These are phyloP conservation scores for Fusarium cicatricum DNA, from an alignment of 2,329 filamentous ascomycete species.

Conservation along the genomic window DNA sequence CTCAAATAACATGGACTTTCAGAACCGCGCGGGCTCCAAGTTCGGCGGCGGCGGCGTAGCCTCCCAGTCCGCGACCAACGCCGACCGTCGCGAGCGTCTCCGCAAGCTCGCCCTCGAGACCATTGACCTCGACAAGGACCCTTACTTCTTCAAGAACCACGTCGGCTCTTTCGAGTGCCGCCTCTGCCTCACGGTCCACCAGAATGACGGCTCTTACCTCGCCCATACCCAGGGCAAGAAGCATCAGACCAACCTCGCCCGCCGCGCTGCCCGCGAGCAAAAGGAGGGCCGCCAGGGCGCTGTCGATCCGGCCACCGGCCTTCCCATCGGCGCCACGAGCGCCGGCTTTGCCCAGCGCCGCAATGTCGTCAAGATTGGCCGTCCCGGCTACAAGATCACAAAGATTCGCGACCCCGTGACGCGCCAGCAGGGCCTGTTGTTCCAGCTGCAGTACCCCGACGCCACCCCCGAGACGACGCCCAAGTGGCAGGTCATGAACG, in stretches of 20 bases:
- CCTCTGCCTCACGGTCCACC: constrained; percentile 95
- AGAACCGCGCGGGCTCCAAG: constrained; percentile 96
- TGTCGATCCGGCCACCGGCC: constrained; percentile 71
- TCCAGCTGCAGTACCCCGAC: constrained; percentile 95
- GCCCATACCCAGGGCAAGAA: constrained; percentile 98
- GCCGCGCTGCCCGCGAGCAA: constrained; percentile 93
- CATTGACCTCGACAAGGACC: constrained; percentile 99
- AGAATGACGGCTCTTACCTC: constrained; percentile 98
- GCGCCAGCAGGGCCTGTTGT: constrained; percentile 88
- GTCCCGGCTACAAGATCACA: constrained; percentile 97
- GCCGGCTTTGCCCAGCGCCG: constrained; percentile 76
- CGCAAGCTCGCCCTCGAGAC: constrained; percentile 98
- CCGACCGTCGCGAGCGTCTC: constrained; percentile 94
- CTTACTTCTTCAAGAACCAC: constrained; percentile 99
- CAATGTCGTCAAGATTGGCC: constrained; percentile 92
- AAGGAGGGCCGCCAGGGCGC: constrained; percentile 78
- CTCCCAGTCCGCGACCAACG: constrained; percentile 91
- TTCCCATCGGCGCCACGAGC: constrained; percentile 75
- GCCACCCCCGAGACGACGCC: constrained; percentile 79
- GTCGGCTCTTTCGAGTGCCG: constrained; percentile 98
- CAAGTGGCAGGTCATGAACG: constrained; percentile 95
- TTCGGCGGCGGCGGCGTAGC: constrained; percentile 98
- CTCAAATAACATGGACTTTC: constrained; percentile 67
- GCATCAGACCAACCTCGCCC: constrained; percentile 97
- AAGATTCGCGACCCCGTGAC: constrained; percentile 92